Evolutionary conservation across 1,284 basidiomycete species (phyloP).

Genomic region (Binderoboletus segoi): DNA sequence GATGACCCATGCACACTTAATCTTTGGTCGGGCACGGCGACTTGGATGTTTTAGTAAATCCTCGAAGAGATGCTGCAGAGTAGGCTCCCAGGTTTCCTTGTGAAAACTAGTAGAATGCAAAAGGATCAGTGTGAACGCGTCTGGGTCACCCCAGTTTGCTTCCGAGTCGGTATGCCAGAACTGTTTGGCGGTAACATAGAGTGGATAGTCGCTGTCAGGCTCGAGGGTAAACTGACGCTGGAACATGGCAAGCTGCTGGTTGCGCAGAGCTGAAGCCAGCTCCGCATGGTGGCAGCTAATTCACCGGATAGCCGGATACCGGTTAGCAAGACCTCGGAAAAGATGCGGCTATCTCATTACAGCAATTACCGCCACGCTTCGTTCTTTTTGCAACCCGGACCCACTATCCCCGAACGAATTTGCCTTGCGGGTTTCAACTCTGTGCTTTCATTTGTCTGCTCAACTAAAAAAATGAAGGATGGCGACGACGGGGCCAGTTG

Average conservation of each 20-base stretch:
- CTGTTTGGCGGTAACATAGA: constrained; percentile 56
- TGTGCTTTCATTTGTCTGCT: too few species aligned
- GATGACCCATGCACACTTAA: constrained; percentile 53
- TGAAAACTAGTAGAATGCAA: constrained; percentile 68
- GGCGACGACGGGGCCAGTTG: too few species aligned
- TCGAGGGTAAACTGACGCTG: constrained; percentile 24
- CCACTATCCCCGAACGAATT: too few species aligned
- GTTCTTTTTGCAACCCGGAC: too few species aligned
- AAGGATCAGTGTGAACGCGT: constrained; percentile 54
- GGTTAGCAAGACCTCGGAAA: too few species aligned
- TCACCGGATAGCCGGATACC: too few species aligned
- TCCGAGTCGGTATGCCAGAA: constrained; percentile 49
- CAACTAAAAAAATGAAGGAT: too few species aligned
- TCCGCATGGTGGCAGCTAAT: background rate
- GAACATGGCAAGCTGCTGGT: constrained; percentile 18
- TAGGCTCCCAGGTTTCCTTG: constrained; percentile 69
- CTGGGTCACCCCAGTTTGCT: constrained; percentile 32
- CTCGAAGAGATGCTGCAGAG: constrained; percentile 36
- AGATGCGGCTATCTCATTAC: too few species aligned
- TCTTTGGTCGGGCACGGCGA: constrained; percentile 32
- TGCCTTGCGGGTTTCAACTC: too few species aligned
- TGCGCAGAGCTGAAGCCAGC: background rate
- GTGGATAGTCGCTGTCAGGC: constrained; percentile 44
- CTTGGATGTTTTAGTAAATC: constrained; percentile 18
- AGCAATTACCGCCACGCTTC: too few species aligned